phyloP scores from a whole-genome alignment of 495 filamentous ascomycete species.

The Melanomma pulvis-pyrius region DNA sequence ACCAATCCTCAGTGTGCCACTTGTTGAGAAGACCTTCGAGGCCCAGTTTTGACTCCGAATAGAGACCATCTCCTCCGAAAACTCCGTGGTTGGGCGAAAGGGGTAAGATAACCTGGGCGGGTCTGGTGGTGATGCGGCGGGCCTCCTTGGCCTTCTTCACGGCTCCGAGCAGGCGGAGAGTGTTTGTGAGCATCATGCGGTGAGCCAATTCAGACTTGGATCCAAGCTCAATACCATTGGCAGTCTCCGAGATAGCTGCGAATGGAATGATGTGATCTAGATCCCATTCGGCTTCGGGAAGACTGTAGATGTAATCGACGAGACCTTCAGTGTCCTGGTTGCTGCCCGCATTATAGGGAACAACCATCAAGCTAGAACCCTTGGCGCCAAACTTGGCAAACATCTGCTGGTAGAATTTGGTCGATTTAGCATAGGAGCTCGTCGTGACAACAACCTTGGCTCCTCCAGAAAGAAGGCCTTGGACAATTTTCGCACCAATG shows the following conservation, averaged over 20 bases:
- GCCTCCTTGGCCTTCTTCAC: conserved; percentile 84
- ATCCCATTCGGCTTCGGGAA: conserved; percentile 94
- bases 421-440: conserved; percentile 91
- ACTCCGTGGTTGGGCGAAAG: conserved; percentile 96
- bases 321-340: conserved; percentile 92
- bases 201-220: conserved; percentile 96
- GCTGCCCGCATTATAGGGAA: conserved; percentile 96
- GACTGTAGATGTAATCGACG: conserved; percentile 91
- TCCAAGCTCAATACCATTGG: conserved; percentile 94
- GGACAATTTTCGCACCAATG: conserved; percentile 91
- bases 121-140: conserved; percentile 85
- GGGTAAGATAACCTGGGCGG: conserved; percentile 90
- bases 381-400: conserved; percentile 86
- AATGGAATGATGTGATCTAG: conserved; percentile 93
- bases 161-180: conserved; percentile 81
- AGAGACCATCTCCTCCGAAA: conserved; percentile 94
- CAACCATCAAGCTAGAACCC: conserved; percentile 91
- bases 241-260: conserved; percentile 92
- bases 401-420: conserved; percentile 97
- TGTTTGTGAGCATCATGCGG: conserved; percentile 96
- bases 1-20: conserved; percentile 96
- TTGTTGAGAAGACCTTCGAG: conserved; percentile 96
- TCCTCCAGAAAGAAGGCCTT: conserved; percentile 91
- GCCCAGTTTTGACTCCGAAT: conserved; percentile 95
- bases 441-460: conserved; percentile 94